These are phyloP conservation scores for Colletotrichum coccodes DNA, from an alignment of 2,329 filamentous ascomycete species.

Conservation along the genomic window DNA sequence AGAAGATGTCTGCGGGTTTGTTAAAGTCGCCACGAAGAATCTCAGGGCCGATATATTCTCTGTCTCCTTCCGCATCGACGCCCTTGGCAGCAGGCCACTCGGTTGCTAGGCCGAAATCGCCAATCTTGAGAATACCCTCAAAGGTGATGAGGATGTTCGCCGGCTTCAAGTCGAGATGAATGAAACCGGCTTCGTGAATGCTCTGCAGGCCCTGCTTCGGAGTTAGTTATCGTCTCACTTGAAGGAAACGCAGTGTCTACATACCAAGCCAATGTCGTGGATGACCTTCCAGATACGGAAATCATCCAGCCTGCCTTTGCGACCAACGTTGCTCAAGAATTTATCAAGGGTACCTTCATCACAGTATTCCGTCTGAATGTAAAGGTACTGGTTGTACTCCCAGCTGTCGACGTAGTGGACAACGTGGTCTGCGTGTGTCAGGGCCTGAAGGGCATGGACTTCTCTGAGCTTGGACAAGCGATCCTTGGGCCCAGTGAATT, in stretches of 20 bases:
- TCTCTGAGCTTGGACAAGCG: conserved; percentile 87
- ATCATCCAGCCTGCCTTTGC: conserved; percentile 89
- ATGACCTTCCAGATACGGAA: conserved; percentile 99
- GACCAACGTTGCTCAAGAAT: conserved; percentile 85
- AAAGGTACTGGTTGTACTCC: conserved; percentile 87
- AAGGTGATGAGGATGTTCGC: conserved; percentile 86
- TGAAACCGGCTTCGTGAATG: conserved; percentile 88
- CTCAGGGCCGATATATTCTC: conserved; percentile 95
- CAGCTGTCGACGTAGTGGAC: conserved; percentile 86
- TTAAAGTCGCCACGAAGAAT: conserved; percentile 88
- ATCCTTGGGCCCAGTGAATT: conserved; percentile 81
- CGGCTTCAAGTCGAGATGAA: conserved; percentile 87
- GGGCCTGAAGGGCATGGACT: conserved; percentile 79
- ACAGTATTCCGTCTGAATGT: conserved; percentile 98
- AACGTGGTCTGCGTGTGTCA: conserved; percentile 85
- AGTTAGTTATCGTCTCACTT: conserved; percentile 31
- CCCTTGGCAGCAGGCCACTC: conserved; percentile 79
- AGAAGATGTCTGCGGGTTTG: conserved; percentile 93
- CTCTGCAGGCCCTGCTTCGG: conserved; percentile 80
- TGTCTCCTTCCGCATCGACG: conserved; percentile 92
- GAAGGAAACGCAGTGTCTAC: conserved; percentile 43
- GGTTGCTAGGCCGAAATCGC: conserved; percentile 86
- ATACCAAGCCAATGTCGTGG: conserved; percentile 83
- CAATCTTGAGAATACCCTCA: conserved; percentile 85
- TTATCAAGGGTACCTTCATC: conserved; percentile 91